Evolutionary conservation across 225 moss, liverwort and hornwort genomes (phyloP).

Genomic region (Rhytidiadelphus loreus): DNA sequence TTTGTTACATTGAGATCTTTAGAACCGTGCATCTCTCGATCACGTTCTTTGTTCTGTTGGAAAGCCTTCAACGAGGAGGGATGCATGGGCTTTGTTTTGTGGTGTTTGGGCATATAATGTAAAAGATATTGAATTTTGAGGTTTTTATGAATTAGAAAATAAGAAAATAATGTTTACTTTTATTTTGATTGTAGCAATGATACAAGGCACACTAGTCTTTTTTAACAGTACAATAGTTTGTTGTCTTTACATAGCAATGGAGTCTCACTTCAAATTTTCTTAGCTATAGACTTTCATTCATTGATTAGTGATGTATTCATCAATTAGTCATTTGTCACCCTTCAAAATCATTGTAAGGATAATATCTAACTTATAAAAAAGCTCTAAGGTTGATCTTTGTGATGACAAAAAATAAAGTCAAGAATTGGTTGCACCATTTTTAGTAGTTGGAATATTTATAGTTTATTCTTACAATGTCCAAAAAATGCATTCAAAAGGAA

Average conservation of each 20-base stretch:
- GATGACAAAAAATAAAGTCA: neutral
- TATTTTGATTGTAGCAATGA: too few relatives aligned
- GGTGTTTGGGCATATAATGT: too few relatives aligned
- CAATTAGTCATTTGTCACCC: neutral
- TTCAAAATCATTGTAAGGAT: neutral
- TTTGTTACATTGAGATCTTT: too few relatives aligned
- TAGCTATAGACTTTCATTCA: neutral
- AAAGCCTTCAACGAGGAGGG: too few relatives aligned
- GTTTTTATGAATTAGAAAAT: too few relatives aligned
- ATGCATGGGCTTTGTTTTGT: too few relatives aligned
- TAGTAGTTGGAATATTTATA: neutral
- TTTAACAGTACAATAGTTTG: too few relatives aligned
- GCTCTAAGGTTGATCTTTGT: neutral
- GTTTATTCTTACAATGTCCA: neutral
- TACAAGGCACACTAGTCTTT: too few relatives aligned
- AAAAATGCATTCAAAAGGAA: neutral
- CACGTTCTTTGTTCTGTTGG: too few relatives aligned
- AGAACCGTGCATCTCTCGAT: too few relatives aligned
- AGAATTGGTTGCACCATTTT: neutral
- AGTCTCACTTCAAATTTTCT: neutral
- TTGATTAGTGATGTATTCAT: neutral
- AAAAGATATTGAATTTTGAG: too few relatives aligned
- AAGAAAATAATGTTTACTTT: too few relatives aligned
- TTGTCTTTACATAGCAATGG: neutral
- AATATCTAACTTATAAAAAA: neutral